Conservation (phyloP, 805 yeast species). For the Maudiozyma saulgeensis region DNA sequence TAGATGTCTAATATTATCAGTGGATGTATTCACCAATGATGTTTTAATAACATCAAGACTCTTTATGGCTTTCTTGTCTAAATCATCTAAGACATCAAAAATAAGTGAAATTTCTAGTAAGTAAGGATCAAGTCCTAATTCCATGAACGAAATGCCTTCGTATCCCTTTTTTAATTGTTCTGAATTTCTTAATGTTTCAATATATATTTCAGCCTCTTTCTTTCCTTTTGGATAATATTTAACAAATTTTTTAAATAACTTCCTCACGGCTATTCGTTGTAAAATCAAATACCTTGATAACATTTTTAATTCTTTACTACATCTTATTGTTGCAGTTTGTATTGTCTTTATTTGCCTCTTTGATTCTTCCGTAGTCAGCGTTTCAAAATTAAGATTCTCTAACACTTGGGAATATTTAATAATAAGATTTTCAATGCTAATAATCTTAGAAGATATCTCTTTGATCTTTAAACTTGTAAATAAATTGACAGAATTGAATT, state of each 20-base stretch:
- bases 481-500: constrained; percentile 19
- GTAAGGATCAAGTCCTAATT: constrained; percentile 40
- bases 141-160: constrained; percentile 38
- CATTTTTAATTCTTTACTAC: constrained; percentile 36
- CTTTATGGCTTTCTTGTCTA: constrained; percentile 2
- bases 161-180: constrained; percentile 24
- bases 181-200: constrained; percentile 10
- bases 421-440: constrained; percentile 21
- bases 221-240: constrained; percentile 17
- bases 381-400: neutral
- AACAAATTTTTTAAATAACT: constrained; percentile 45
- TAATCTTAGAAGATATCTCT: constrained; percentile 20
- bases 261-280: constrained; percentile 53
- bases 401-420: constrained; percentile 9
- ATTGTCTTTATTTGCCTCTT: constrained; percentile 12
- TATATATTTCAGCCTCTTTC: constrained; percentile 6
- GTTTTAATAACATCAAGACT: constrained; percentile 1
- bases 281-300: constrained; percentile 47
- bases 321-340: constrained; percentile 13
- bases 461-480: constrained; percentile 25
- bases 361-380: neutral
- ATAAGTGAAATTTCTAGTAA: constrained; percentile 39
- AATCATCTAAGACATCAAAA: constrained; percentile 31
- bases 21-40: neutral
- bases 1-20: neutral